Conservation (phyloP, 495 filamentous ascomycete species). For the Annulohypoxylon nitens region DNA sequence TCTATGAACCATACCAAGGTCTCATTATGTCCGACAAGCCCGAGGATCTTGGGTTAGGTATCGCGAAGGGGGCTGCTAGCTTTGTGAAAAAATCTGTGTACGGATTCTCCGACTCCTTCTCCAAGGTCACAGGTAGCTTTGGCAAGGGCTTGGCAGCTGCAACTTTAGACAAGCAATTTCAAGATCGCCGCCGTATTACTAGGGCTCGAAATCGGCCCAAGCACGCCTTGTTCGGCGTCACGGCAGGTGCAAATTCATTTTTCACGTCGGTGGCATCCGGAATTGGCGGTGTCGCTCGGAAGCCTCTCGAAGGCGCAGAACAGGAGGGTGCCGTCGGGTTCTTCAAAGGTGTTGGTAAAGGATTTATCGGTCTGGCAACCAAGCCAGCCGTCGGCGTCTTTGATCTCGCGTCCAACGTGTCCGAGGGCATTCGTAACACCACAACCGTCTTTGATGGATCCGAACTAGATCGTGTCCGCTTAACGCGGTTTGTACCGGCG, state of each 20-base stretch:
- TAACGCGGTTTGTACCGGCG: conserved; percentile 89
- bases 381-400: conserved; percentile 98
- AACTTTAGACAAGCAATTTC: conserved; percentile 97
- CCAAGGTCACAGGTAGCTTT: conserved; percentile 95
- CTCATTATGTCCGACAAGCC: conserved; percentile 95
- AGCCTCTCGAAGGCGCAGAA: conserved; percentile 95
- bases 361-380: conserved; percentile 89
- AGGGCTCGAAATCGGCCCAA: conserved; percentile 94
- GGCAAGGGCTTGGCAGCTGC: conserved; percentile 95
- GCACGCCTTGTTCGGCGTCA: conserved; percentile 96
- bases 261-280: conserved; percentile 91
- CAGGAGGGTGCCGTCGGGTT: conserved; percentile 94
- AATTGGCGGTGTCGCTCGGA: conserved; percentile 90
- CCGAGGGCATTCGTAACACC: conserved; percentile 97
- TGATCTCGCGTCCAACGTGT: conserved; percentile 94
- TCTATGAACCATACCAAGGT: conserved; percentile 98
- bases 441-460: conserved; percentile 97
- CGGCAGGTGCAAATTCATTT: conserved; percentile 94
- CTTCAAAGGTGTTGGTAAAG: conserved; percentile 97
- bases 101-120: conserved; percentile 94
- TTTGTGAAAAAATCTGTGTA: conserved; percentile 99
- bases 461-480: conserved; percentile 91
- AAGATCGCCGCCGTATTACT: conserved; percentile 93
- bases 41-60: conserved; percentile 92
- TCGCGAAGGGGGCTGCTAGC: conserved; percentile 95